These are phyloP conservation scores for Colletotrichum sp. DNA, from an alignment of 2,329 filamentous ascomycete species.

Conservation along the genomic window DNA sequence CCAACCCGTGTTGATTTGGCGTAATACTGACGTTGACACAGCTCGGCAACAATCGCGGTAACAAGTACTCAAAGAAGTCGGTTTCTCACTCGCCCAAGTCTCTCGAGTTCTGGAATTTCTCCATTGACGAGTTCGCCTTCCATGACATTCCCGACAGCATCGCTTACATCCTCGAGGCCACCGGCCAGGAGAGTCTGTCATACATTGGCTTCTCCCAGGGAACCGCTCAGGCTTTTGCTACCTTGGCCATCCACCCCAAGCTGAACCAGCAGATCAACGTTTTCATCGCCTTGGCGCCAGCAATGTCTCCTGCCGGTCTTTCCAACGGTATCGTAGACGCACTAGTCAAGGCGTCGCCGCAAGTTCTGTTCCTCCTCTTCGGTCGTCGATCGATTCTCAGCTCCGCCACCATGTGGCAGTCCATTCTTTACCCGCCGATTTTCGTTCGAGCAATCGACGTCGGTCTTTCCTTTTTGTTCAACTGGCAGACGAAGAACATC, in stretches of 20 bases:
- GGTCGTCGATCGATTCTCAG: conserved; percentile 89
- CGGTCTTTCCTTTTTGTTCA: conserved; percentile 82
- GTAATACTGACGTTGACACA: conserved; percentile 36
- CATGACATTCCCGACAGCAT: conserved; percentile 97
- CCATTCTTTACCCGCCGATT: conserved; percentile 90
- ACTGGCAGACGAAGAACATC: conserved; percentile 88
- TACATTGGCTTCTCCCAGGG: conserved; percentile 98
- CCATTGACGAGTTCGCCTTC: conserved; percentile 97
- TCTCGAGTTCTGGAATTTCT: conserved; percentile 92
- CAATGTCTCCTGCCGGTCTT: conserved; percentile 93
- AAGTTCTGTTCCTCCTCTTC: conserved; percentile 91
- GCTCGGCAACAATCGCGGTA: conserved; percentile 96
- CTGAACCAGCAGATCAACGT: conserved; percentile 94
- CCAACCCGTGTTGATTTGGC: background rate
- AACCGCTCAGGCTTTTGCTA: conserved; percentile 94
- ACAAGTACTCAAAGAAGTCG: conserved; percentile 99
- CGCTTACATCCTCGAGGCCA: conserved; percentile 85
- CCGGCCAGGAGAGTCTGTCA: conserved; percentile 81
- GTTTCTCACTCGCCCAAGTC: conserved; percentile 77
- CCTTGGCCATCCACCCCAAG: conserved; percentile 87
- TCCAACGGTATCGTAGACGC: conserved; percentile 91
- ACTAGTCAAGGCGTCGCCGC: conserved; percentile 90
- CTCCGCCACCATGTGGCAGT: conserved; percentile 97
- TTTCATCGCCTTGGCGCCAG: conserved; percentile 93
- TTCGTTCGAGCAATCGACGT: conserved; percentile 89